A percentile compares a stretch with the other conserved stretches of the same genome.
phyloP scores from a whole-genome alignment of 2,329 filamentous ascomycete species.

The Nothopassalora personata region DNA sequence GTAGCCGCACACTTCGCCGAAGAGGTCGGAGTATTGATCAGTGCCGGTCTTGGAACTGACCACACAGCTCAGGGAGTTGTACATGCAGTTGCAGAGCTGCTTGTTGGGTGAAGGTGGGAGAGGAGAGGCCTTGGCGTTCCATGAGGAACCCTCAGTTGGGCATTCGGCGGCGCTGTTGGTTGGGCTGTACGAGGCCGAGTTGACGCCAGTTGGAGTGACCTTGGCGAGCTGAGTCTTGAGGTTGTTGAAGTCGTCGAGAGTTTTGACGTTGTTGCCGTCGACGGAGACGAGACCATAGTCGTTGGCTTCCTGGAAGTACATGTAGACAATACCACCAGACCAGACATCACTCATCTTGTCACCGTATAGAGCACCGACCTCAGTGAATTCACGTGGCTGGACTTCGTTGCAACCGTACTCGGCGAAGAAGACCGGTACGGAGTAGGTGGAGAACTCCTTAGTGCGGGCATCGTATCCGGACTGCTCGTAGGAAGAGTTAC shows the following conservation, averaged over 20 bases:
- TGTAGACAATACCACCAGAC: conserved; percentile 97
- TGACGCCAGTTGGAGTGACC: conserved; percentile 61
- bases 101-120: conserved; percentile 81
- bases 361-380: conserved; percentile 76
- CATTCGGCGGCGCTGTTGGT: conserved; percentile 66
- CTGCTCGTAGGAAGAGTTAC: conserved; percentile 65
- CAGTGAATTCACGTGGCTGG: conserved; percentile 71
- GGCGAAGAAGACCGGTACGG: conserved; percentile 94
- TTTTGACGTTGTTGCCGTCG: conserved; percentile 54
- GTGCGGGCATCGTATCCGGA: conserved; percentile 82
- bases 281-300: conserved; percentile 75
- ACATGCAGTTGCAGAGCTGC: conserved; percentile 81
- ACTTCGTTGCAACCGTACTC: conserved; percentile 92
- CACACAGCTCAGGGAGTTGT: conserved; percentile 64
- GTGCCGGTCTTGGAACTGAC: conserved; percentile 54
- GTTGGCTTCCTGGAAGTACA: conserved; percentile 92
- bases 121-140: conserved; percentile 60
- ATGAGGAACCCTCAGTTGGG: conserved; percentile 60
- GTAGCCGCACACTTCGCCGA: conserved; percentile 65
- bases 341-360: conserved; percentile 77
- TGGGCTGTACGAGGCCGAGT: conserved; percentile 64
- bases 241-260: conserved; percentile 68
- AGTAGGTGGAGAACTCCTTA: conserved; percentile 80
- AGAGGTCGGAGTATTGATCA: conserved; percentile 62
- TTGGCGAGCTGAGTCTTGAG: conserved; percentile 66